phyloP scores from a whole-genome alignment of 2,329 filamentous ascomycete species.

The Cladophialophora carrionii region DNA sequence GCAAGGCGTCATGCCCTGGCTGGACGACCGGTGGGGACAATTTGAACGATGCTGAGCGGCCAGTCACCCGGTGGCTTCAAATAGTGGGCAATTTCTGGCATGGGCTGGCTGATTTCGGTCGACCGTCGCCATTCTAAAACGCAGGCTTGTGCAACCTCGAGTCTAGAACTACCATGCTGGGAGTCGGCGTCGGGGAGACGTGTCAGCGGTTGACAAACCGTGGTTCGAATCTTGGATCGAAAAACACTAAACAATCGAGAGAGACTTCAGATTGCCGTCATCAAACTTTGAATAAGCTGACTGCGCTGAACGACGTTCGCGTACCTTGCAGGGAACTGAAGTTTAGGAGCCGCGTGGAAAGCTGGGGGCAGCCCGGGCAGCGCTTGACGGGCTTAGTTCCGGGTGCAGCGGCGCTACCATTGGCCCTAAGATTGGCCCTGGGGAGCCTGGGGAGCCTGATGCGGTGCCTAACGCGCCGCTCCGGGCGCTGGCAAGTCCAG shows the following conservation, averaged over 20 bases:
- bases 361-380: background rate
- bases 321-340: constrained; percentile 8
- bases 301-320: constrained; percentile 1
- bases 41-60: constrained; percentile 15
- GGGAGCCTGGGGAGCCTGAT: background rate
- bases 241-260: background rate
- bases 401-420: background rate
- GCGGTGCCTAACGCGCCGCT: background rate
- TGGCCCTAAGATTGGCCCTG: background rate
- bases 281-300: constrained; percentile 9
- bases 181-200: background rate
- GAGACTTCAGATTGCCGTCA: background rate
- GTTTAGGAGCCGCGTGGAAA: background rate
- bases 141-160: background rate
- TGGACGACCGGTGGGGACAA: background rate
- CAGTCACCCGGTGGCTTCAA: constrained; percentile 17
- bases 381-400: background rate
- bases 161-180: constrained; percentile 9
- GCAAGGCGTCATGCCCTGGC: background rate
- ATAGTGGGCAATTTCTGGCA: constrained; percentile 6
- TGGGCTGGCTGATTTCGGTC: constrained; percentile 15
- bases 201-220: background rate
- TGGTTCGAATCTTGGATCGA: background rate
- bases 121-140: constrained; percentile 13
- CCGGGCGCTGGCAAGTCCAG: background rate